A percentile compares a stretch with the other conserved stretches of the same genome.
These are phyloP conservation scores for Talaromyces islandicus DNA, from an alignment of 2,329 filamentous ascomycete genomes.

Conservation along the genomic window DNA sequence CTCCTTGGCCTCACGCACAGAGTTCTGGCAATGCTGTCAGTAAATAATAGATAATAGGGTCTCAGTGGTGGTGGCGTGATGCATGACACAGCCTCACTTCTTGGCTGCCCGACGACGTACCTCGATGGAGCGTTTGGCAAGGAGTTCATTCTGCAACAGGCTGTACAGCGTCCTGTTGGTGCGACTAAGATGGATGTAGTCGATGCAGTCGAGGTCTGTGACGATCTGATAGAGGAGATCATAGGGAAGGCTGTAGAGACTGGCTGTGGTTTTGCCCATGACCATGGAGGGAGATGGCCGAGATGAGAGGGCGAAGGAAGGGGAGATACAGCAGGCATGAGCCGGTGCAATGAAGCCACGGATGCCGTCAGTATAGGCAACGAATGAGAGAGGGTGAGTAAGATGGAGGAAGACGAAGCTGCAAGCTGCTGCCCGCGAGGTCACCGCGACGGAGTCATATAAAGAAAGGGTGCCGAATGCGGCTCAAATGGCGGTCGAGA, in stretches of 20 bases:
- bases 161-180: slow-evolving; percentile 48
- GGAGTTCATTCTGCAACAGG: slow-evolving; percentile 48
- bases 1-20: slow-evolving; percentile 40
- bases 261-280: slow-evolving; percentile 17
- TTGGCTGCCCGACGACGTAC: slow-evolving; percentile 35
- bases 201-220: slow-evolving; percentile 50
- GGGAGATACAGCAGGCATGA: not conserved
- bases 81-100: not conserved
- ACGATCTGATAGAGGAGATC: slow-evolving; percentile 60
- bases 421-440: not conserved
- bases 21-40: slow-evolving; percentile 27
- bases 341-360: not conserved
- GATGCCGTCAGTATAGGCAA: not conserved
- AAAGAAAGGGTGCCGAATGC: not conserved
- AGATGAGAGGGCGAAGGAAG: not conserved
- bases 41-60: not conserved
- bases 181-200: slow-evolving; percentile 52
- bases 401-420: not conserved
- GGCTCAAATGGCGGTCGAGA: not conserved
- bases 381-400: not conserved
- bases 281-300: slow-evolving; percentile 8
- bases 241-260: slow-evolving; percentile 50
- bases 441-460: not conserved
- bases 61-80: not conserved
- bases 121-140: slow-evolving; percentile 54